Evolutionary conservation across 768 basidiomycete species (phyloP).

Genomic region (Podaxis carcinomalis): DNA sequence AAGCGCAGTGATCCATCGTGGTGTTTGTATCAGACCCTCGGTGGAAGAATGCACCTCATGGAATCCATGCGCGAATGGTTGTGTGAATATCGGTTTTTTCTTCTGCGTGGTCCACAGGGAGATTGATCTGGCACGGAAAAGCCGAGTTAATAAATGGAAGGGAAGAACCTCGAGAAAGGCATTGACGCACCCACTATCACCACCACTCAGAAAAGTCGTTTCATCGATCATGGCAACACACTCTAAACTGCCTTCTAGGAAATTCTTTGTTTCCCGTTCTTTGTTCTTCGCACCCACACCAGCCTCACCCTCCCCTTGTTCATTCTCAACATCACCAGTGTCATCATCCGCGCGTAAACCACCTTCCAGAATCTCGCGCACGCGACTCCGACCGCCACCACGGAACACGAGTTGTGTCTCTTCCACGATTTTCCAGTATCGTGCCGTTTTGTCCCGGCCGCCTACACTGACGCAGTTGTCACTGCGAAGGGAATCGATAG

Average conservation of each 20-base stretch:
- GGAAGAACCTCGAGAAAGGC: background rate
- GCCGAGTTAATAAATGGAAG: background rate
- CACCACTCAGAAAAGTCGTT: conserved; percentile 86
- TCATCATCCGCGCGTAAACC: conserved; percentile 60
- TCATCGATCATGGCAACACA: conserved; percentile 96
- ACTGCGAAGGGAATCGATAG: conserved; percentile 74
- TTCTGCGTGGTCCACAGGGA: conserved; percentile 88
- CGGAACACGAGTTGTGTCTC: conserved; percentile 95
- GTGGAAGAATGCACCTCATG: conserved; percentile 66
- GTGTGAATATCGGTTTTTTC: conserved; percentile 92
- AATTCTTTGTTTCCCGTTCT: conserved; percentile 40
- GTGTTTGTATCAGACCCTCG: conserved; percentile 70
- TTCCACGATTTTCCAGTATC: conserved; percentile 96
- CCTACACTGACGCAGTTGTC: conserved; percentile 88
- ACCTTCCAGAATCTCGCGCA: conserved; percentile 80
- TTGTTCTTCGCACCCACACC: conserved; percentile 27
- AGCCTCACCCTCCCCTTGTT: conserved; percentile 13
- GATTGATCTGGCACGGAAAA: conserved; percentile 57
- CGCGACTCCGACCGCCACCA: conserved; percentile 83
- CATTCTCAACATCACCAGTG: conserved; percentile 36
- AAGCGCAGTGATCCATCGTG: conserved; percentile 89
- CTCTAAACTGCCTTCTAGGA: conserved; percentile 89
- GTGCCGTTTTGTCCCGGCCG: conserved; percentile 83
- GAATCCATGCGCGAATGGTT: conserved; percentile 84
- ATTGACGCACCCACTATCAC: conserved; percentile 87